Conservation (phyloP, 768 basidiomycete species). For the Xanthoconium stramineum region DNA sequence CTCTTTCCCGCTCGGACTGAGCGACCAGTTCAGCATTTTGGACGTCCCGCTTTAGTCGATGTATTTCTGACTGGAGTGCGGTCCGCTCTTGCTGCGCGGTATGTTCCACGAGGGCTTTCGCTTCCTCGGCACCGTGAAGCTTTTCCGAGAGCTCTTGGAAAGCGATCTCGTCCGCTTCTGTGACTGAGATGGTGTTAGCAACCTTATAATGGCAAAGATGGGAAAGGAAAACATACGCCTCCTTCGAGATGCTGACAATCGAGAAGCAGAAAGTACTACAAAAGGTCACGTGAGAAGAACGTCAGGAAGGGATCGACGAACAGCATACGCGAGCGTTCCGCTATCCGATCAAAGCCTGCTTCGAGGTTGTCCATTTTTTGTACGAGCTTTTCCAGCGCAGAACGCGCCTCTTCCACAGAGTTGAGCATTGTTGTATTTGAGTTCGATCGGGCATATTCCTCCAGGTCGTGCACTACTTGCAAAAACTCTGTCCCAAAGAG, state of each 20-base stretch:
- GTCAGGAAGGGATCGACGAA: not conserved
- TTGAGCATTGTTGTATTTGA: slow-evolving; percentile 44
- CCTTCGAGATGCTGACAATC: slow-evolving; percentile 63
- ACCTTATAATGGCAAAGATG: not conserved
- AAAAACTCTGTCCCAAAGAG: slow-evolving; percentile 48
- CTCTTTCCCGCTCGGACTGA: slow-evolving; percentile 47
- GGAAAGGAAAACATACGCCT: slow-evolving; percentile 52
- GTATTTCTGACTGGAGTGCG: slow-evolving; percentile 53
- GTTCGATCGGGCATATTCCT: slow-evolving; percentile 47
- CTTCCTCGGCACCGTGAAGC: slow-evolving; percentile 56
- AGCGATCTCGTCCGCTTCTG: slow-evolving; percentile 71
- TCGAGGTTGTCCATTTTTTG: slow-evolving; percentile 78
- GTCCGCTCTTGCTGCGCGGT: slow-evolving; percentile 57
- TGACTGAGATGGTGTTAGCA: slow-evolving; percentile 40
- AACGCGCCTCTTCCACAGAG: slow-evolving; percentile 62
- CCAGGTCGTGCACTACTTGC: slow-evolving; percentile 61
- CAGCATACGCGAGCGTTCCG: slow-evolving; percentile 73
- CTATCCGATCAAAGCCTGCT: slow-evolving; percentile 79
- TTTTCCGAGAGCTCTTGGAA: slow-evolving; percentile 72
- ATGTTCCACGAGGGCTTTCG: slow-evolving; percentile 54
- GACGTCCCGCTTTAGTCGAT: slow-evolving; percentile 46
- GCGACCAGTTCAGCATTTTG: slow-evolving; percentile 37
- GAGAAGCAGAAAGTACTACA: slow-evolving; percentile 73
- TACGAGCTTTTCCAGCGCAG: slow-evolving; percentile 64
- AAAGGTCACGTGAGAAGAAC: slow-evolving; percentile 3